Percentiles rank a stretch among this genome's conserved stretches.
Conservation (phyloP, 495 filamentous ascomycete species). For the Penicillium desertorum region DNA sequence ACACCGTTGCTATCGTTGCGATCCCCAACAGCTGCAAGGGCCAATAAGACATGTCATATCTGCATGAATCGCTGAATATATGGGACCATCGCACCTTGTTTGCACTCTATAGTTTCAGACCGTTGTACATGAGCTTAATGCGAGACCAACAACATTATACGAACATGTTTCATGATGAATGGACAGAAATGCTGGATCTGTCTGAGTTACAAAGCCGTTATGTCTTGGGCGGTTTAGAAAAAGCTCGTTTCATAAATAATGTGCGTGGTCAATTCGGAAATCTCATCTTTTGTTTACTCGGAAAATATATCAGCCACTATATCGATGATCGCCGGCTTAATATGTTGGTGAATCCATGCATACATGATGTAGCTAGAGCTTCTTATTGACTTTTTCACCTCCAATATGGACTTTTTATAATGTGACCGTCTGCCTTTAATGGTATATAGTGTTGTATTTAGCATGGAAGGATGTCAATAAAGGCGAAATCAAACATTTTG, state of each 20-base stretch:
- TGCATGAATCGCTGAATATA: slow-evolving; percentile 5
- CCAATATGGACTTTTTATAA: background rate
- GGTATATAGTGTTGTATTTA: background rate
- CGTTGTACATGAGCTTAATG: slow-evolving; percentile 1
- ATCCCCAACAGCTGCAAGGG: slow-evolving; percentile 17
- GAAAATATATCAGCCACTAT: slow-evolving; percentile 12
- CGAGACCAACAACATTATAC: background rate
- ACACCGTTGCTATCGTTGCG: slow-evolving; percentile 12
- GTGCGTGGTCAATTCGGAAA: background rate
- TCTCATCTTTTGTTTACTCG: slow-evolving; percentile 7
- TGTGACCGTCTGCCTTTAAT: background rate
- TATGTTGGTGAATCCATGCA: background rate
- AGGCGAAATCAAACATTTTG: slow-evolving; percentile 5
- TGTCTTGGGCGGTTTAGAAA: background rate
- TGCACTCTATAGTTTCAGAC: slow-evolving; percentile 1
- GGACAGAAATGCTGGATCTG: background rate
- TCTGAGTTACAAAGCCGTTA: slow-evolving; percentile 17
- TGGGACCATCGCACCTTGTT: slow-evolving; percentile 1
- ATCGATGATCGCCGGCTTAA: background rate
- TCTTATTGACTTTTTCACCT: background rate
- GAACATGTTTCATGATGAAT: background rate
- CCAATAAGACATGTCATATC: slow-evolving; percentile 14
- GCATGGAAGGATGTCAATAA: slow-evolving; percentile 1
- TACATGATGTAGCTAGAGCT: background rate
- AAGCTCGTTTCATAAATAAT: background rate